Percentiles rank a stretch among this genome's conserved stretches.
Evolutionary conservation across 2,329 filamentous ascomycete species (phyloP).

Genomic region (Hymenoscyphus scutula): DNA sequence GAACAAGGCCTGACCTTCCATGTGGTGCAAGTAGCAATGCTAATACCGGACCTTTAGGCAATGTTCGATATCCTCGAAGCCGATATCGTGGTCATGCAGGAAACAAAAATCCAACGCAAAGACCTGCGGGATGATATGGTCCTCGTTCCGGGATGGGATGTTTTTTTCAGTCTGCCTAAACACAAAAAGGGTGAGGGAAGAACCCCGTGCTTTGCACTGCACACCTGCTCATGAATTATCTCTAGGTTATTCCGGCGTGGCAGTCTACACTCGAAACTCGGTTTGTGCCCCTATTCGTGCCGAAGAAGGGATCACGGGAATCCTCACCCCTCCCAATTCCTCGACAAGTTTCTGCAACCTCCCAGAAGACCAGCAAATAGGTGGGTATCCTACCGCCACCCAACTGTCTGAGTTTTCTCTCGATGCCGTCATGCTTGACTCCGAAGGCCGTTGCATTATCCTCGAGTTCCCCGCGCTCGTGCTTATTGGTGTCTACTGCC

Average conservation of each 20-base stretch:
- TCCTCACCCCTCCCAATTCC: conserved; percentile 71
- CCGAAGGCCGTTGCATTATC: conserved; percentile 86
- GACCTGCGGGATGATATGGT: conserved; percentile 96
- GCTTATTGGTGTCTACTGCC: conserved; percentile 87
- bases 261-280: conserved; percentile 87
- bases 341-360: conserved; percentile 71
- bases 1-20: not conserved
- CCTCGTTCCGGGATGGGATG: conserved; percentile 90
- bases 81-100: conserved; percentile 93
- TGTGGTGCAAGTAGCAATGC: not conserved
- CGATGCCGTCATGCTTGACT: conserved; percentile 74
- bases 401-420: conserved; percentile 64
- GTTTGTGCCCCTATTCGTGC: conserved; percentile 83
- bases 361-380: conserved; percentile 72
- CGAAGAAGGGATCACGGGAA: conserved; percentile 89
- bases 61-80: conserved; percentile 95
- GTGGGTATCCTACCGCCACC: conserved; percentile 73
- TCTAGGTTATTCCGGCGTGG: conserved; percentile 89
- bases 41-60: conserved; percentile 46
- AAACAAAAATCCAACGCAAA: conserved; percentile 93
- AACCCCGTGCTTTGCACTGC: no score
- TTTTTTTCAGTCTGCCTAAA: conserved; percentile 88
- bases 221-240: conserved; percentile 8
- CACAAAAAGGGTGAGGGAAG: conserved; percentile 75
- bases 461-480: conserved; percentile 95